Base-by-base conservation (phyloP, 345 rosid species). In the Microthlaspi erraticum region DNA sequence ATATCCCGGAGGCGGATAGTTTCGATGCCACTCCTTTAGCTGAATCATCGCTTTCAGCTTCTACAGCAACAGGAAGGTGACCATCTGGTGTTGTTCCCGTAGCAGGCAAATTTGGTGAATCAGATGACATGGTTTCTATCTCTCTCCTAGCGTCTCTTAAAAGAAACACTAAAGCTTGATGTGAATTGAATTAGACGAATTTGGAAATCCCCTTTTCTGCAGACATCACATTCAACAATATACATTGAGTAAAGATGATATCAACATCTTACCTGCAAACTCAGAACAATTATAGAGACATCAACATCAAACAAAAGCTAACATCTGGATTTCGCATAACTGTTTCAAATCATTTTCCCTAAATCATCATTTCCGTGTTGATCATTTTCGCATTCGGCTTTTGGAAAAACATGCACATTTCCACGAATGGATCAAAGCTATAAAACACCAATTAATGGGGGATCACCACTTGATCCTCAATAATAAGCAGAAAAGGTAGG, bases 1-100 rank as follows among this genome's bases (percentile, higher is more conserved):
- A 70, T 63, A 84, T 67, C 57, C 87, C 88, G 66, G 84, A 36
- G 37, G 86, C 82, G 63, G 93, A 79, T 33, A 85, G 81, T 77
- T 85, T 91, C 9, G 93, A 75, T 14, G 84, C 73, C 3, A 82
- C 82, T 49, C 84, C 93, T 62, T 51, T 75, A 11, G 83, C 68
- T 55, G 86, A 75, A 72, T 69, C 82, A 62, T 78, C 66, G 8
- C 48, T 63, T 54, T 60, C 80, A 50, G 85, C 60, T 57, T 74
- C 88, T 17, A 76, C 65, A 43, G 77, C 53, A 64, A 76, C 58
- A 70, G 81, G 33, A 59, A 55, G 70, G 45, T 82, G 86, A 50
- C 8, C 68, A 62, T 84, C 82, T 31, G 82, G 52, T 68, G 82
- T 76, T 77, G 82, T 76, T 77, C 51, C 79, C 57, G 68, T 51